Evolutionary conservation across 2,329 filamentous ascomycete species (phyloP).

Genomic region (Pyricularia grisea): DNA sequence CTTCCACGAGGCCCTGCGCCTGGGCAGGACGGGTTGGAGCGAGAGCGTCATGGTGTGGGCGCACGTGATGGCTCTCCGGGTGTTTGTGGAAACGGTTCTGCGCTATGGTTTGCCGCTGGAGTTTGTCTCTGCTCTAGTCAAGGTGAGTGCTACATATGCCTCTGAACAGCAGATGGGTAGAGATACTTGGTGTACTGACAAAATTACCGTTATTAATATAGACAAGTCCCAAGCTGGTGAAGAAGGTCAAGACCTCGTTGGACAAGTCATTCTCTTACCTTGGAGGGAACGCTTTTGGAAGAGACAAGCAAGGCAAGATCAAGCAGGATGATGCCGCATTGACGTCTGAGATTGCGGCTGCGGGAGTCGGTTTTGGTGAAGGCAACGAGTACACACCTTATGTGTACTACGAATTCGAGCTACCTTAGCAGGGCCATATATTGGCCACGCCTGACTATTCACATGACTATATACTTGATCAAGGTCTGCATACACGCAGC

Average conservation of each 20-base stretch:
- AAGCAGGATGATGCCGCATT: conserved; percentile 79
- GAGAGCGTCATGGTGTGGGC: conserved; percentile 95
- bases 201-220: conserved; percentile 23
- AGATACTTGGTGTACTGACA: conserved; percentile 9
- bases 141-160: conserved; percentile 48
- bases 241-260: conserved; percentile 70
- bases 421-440: conserved; percentile 31
- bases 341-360: conserved; percentile 75
- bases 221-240: conserved; percentile 73
- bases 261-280: conserved; percentile 85
- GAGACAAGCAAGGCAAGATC: conserved; percentile 87
- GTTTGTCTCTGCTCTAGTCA: conserved; percentile 75
- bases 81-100: conserved; percentile 97
- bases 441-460: not conserved
- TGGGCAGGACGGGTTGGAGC: conserved; percentile 87
- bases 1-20: conserved; percentile 81
- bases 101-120: conserved; percentile 87
- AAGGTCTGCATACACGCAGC: not conserved
- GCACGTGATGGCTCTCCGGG: conserved; percentile 79
- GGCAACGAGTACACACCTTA: conserved; percentile 87
- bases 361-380: conserved; percentile 57
- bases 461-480: not conserved
- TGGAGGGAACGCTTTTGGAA: conserved; percentile 85
- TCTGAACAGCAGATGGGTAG: not conserved
- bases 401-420: conserved; percentile 93